Evolutionary conservation across 441 rosid genomes (phyloP).

Genomic region (Melastoma candidum): DNA sequence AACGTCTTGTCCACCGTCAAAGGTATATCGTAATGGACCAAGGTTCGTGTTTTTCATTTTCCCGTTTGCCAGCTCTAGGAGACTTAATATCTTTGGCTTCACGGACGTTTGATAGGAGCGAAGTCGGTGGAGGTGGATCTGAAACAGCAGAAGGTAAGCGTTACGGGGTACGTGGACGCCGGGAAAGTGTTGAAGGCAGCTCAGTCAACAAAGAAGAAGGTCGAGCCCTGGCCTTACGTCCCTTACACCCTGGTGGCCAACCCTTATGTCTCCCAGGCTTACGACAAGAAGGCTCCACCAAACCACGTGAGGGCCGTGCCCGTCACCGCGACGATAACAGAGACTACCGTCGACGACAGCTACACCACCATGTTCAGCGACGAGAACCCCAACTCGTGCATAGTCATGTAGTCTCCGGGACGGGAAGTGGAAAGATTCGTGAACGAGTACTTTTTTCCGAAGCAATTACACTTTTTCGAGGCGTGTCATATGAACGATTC

Average conservation of each 20-base stretch:
- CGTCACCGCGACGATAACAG: conserved; percentile 33
- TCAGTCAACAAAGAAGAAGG: conserved; percentile 70
- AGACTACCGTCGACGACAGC: conserved; percentile 48
- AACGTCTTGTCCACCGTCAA: conserved; percentile 54
- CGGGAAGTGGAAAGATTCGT: no score
- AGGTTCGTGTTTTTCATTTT: no score
- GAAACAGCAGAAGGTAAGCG: conserved; percentile 76
- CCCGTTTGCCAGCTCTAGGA: no score
- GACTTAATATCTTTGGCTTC: no score
- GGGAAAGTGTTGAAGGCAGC: conserved; percentile 65
- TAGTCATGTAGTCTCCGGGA: conserved; percentile 36
- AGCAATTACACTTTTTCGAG: no score
- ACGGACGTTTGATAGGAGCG: conserved; percentile 29
- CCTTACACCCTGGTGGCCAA: conserved; percentile 54
- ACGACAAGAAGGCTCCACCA: conserved; percentile 86
- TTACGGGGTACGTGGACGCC: conserved; percentile 51
- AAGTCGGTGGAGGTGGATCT: conserved; percentile 65
- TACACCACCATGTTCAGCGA: conserved; percentile 69
- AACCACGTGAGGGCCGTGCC: conserved; percentile 59
- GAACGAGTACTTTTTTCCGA: no score
- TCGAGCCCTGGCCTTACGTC: conserved; percentile 89
- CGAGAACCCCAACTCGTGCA: conserved; percentile 75
- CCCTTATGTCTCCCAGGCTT: conserved; percentile 75
- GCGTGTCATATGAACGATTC: no score
- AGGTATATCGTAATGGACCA: conserved; percentile 26